Base-by-base conservation (phyloP, 2,329 filamentous ascomycete genomes). In the Penicillium sp. region DNA sequence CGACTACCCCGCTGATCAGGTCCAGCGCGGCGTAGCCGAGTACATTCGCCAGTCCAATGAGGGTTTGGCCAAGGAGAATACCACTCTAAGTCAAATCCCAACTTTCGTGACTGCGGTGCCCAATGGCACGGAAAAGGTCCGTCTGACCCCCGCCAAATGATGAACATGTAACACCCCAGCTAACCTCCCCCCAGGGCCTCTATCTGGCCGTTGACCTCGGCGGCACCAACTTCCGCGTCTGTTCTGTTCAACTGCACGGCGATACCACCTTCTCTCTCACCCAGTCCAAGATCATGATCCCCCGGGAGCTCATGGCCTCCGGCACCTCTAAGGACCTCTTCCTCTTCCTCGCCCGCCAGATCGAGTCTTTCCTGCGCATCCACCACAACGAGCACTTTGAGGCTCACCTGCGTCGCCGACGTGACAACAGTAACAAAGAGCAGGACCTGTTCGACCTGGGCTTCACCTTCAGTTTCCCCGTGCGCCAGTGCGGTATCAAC, bases 391-490 rank as follows among this genome's bases (percentile, higher is more conserved):
- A 97, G 12, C 91, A 92, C 69, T 97, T 96, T 66, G 81, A 87
- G 64, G 80, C 84, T 55, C 82, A 91, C 70, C 70, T 86, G 52
- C 81, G 82, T 61, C 84, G 87, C 55, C 84, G 87, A 55, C 76
- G 83, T 57, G 78, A 82, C 43, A 84, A 82, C 43, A 84, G 83
- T 23, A 85, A 79, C 67, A 78, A 79, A 47, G 85, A 91, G 56
- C 85, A 93, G 69, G 81, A 93, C 52, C 84, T 94, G 55, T 96
- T 97, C 77, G 89, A 91, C 64, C 81, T 99, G 34, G 94, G 94
- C n/a, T 99, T 99, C 76, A 99, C 94, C 46, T 99, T 99, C 76
- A 96, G 90, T 70, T 99, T 97, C 77, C 94, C 94, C 2, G 92
- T 97, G 32, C 85, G 95, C 70, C 94, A 99, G 72, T 81, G 89